Conservation (phyloP, 1,284 basidiomycete species). For the Austropuccinia psidii region DNA sequence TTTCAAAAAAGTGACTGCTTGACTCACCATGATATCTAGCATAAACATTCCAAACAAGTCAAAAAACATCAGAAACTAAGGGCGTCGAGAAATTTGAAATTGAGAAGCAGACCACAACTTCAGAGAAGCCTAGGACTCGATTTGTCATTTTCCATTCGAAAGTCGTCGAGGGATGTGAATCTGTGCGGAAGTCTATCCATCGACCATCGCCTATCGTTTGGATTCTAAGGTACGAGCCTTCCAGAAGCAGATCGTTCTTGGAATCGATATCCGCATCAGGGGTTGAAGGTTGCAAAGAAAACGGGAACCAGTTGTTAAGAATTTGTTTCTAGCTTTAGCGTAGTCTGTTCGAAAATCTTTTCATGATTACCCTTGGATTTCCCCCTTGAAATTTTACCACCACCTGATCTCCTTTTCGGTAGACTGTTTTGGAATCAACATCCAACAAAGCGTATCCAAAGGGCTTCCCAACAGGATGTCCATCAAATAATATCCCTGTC, state of each 20-base stretch:
- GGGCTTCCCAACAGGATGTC: constrained; percentile 54
- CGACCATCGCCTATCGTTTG: no score
- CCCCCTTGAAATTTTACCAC: constrained; percentile 63
- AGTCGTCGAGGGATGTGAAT: constrained; percentile 70
- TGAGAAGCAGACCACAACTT: no score
- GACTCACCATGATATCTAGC: no score
- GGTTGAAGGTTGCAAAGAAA: neutral
- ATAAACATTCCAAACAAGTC: no score
- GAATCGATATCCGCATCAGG: no score
- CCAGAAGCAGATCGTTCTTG: constrained; percentile 72
- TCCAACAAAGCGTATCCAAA: constrained; percentile 64
- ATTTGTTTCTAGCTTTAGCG: neutral
- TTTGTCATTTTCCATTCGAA: constrained; percentile 61
- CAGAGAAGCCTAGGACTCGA: constrained; percentile 50
- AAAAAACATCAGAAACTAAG: no score
- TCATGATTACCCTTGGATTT: constrained; percentile 60
- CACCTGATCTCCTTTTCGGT: constrained; percentile 58
- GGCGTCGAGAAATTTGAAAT: no score
- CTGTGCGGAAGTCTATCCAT: constrained; percentile 60
- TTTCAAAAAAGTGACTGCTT: no score
- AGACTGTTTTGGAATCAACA: constrained; percentile 54
- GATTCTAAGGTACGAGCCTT: constrained; percentile 64
- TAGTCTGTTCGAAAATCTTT: neutral
- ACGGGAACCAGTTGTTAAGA: neutral
- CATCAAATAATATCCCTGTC: constrained; percentile 60